Evolutionary conservation across 2,329 filamentous ascomycete species (phyloP).

Genomic region (Dothideomycetidae sp.): DNA sequence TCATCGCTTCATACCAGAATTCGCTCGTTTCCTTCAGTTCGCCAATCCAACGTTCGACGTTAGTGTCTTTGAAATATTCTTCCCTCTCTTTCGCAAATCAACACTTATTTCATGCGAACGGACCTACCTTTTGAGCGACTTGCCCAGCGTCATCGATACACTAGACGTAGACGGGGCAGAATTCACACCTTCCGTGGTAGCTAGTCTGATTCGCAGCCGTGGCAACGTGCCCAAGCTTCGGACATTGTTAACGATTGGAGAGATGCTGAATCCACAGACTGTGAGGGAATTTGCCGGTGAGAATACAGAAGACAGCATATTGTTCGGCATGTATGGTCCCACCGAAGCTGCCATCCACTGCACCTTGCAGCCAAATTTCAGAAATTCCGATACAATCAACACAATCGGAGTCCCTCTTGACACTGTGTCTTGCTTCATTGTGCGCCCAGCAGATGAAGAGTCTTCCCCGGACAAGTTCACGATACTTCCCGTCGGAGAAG

Average conservation of each 20-base stretch:
- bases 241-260: constrained; percentile 72
- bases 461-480: constrained; percentile 24
- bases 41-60: constrained; percentile 89
- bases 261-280: constrained; percentile 73
- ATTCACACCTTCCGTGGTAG: constrained; percentile 75
- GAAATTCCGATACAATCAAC: constrained; percentile 40
- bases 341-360: constrained; percentile 89
- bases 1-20: constrained; percentile 58
- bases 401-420: constrained; percentile 67
- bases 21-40: constrained; percentile 76
- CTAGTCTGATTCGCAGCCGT: constrained; percentile 57
- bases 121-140: constrained; percentile 56
- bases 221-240: constrained; percentile 52
- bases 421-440: constrained; percentile 65
- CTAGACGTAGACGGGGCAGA: constrained; percentile 71
- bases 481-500: constrained; percentile 49
- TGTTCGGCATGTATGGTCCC: constrained; percentile 90
- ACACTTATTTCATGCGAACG: constrained; percentile 63
- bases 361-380: constrained; percentile 55
- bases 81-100: constrained; percentile 58
- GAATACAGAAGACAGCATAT: constrained; percentile 41
- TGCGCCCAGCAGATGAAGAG: constrained; percentile 31
- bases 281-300: constrained; percentile 63
- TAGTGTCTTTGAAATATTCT: constrained; percentile 90
- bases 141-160: constrained; percentile 49